phyloP scores from a whole-genome alignment of 495 filamentous ascomycete genomes.

The Xylona heveae region DNA sequence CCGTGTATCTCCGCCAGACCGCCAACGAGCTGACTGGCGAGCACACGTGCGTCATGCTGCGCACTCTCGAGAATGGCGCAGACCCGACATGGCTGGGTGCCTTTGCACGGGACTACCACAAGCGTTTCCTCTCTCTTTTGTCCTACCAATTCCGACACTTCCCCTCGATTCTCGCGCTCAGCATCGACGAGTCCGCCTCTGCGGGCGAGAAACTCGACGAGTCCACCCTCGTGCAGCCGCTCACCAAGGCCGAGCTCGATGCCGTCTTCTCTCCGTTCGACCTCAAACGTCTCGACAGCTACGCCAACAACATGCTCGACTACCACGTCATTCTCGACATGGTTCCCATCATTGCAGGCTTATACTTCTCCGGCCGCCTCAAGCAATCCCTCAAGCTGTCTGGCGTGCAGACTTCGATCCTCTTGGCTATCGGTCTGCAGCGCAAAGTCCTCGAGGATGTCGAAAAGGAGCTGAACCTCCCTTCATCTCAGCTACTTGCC shows the following conservation, averaged over 20 bases:
- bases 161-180: slow-evolving; percentile 57
- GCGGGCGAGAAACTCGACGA: slow-evolving; percentile 42
- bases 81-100: slow-evolving; percentile 73
- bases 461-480: slow-evolving; percentile 57
- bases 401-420: slow-evolving; percentile 61
- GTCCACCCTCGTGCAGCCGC: slow-evolving; percentile 22
- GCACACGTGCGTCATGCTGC: slow-evolving; percentile 94
- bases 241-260: slow-evolving; percentile 58
- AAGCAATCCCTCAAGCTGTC: slow-evolving; percentile 42
- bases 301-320: slow-evolving; percentile 90
- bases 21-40: slow-evolving; percentile 92
- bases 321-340: slow-evolving; percentile 95
- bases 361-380: slow-evolving; percentile 66
- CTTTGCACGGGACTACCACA: slow-evolving; percentile 82
- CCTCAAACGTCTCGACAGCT: slow-evolving; percentile 80
- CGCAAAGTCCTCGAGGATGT: slow-evolving; percentile 64
- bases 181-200: slow-evolving; percentile 70
- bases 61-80: slow-evolving; percentile 35
- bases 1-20: slow-evolving; percentile 90
- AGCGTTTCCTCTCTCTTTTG: slow-evolving; percentile 66
- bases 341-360: slow-evolving; percentile 53
- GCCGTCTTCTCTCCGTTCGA: slow-evolving; percentile 69
- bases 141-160: slow-evolving; percentile 87
- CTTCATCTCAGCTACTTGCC: slow-evolving; percentile 61
- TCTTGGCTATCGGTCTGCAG: slow-evolving; percentile 78